Evolutionary conservation across 495 filamentous ascomycete species (phyloP).

Genomic region (Hyaloscypha bicolor): DNA sequence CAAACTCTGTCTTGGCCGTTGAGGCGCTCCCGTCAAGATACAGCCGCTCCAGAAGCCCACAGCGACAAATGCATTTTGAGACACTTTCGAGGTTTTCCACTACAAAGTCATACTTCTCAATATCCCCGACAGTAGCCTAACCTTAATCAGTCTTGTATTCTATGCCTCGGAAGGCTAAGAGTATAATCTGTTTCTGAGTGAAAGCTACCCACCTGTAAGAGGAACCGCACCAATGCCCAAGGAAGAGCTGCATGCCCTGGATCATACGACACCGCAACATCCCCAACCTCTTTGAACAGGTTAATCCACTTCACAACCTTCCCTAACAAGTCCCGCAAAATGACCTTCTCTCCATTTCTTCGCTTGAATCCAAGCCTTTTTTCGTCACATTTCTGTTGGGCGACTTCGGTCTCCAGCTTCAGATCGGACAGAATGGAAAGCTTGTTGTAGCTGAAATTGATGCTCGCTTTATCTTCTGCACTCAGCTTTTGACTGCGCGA

Average conservation of each 20-base stretch:
- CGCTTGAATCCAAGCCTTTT: background rate
- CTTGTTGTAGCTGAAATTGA: background rate
- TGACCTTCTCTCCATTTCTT: background rate
- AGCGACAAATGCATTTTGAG: background rate
- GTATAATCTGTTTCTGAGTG: no score
- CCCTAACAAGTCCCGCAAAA: background rate
- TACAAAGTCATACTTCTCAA: background rate
- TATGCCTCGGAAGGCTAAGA: no score
- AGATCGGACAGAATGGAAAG: background rate
- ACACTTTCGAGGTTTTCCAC: background rate
- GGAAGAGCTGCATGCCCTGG: background rate
- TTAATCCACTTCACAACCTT: background rate
- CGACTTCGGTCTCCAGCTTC: background rate
- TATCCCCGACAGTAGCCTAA: background rate
- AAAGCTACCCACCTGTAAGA: background rate
- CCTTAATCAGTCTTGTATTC: background rate
- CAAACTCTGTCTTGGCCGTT: no score
- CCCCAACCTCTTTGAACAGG: background rate
- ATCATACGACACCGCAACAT: background rate
- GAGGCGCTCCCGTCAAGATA: no score
- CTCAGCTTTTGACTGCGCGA: background rate
- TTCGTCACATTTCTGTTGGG: background rate
- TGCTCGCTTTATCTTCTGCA: background rate
- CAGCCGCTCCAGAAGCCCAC: background rate
- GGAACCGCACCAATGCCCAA: background rate